Evolutionary conservation across 2,329 filamentous ascomycete genomes (phyloP).

Genomic region (Nectriaceae sp.): DNA sequence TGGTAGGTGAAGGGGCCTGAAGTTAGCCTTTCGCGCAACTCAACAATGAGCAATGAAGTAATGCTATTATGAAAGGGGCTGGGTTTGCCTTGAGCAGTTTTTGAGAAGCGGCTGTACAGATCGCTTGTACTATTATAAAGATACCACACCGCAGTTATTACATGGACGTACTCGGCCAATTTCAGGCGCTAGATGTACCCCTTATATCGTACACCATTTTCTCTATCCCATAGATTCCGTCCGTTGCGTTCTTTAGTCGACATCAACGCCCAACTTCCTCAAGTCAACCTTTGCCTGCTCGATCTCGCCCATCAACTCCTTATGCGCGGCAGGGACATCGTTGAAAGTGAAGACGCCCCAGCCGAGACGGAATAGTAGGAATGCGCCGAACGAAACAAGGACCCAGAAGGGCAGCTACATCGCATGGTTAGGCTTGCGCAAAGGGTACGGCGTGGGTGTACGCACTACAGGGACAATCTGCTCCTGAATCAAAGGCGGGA

Average conservation of each 20-base stretch:
- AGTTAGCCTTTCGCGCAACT: slow-evolving; percentile 7
- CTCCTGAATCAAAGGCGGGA: slow-evolving; percentile 75
- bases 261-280: slow-evolving; percentile 72
- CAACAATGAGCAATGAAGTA: slow-evolving; percentile 20
- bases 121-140: slow-evolving; percentile 3
- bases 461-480: slow-evolving; percentile 89
- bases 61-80: background rate
- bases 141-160: slow-evolving; percentile 19
- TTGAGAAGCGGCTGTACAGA: background rate
- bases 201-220: slow-evolving; percentile 12
- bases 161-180: slow-evolving; percentile 17
- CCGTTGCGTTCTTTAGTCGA: slow-evolving; percentile 57
- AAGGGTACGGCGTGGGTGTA: slow-evolving; percentile 20
- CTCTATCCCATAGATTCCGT: slow-evolving; percentile 23
- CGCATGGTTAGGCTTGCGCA: background rate
- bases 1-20: slow-evolving; percentile 46
- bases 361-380: slow-evolving; percentile 88
- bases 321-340: slow-evolving; percentile 88
- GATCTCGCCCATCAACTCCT: slow-evolving; percentile 86
- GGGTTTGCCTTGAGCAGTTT: background rate
- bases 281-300: slow-evolving; percentile 74
- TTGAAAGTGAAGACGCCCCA: slow-evolving; percentile 95
- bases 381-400: slow-evolving; percentile 86
- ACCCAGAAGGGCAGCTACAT: slow-evolving; percentile 87
- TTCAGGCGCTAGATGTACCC: slow-evolving; percentile 6